A percentile compares a stretch with the other conserved stretches of the same genome.
These are phyloP conservation scores for Pontederia crassipes DNA, from an alignment of 176 grass and related monocot genomes.

Conservation along the genomic window DNA sequence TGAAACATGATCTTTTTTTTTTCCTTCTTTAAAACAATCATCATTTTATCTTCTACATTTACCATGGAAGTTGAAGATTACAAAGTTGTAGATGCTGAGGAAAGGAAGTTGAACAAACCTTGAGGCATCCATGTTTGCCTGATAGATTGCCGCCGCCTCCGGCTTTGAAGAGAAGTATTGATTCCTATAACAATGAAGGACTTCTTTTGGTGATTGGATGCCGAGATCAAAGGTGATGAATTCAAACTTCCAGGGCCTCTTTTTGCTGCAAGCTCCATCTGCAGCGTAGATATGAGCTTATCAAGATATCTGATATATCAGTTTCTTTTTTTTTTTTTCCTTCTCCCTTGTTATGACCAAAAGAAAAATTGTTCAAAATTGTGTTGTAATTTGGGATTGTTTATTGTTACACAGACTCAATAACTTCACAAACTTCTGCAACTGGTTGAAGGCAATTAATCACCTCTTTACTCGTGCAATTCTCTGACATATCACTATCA, in stretches of 20 bases:
- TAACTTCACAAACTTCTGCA: no score
- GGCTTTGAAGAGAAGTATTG: conserved; percentile 79
- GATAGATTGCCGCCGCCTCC: conserved; percentile 47
- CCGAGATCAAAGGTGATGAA: neutral
- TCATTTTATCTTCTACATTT: no score
- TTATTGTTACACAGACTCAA: no score
- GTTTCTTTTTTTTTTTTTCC: no score
- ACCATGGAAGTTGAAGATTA: neutral
- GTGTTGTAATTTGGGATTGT: no score
- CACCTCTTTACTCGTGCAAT: no score
- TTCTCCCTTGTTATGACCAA: no score
- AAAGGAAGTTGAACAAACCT: conserved; percentile 11
- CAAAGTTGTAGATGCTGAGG: neutral
- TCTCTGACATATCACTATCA: no score
- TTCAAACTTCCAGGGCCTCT: neutral
- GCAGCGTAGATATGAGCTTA: neutral
- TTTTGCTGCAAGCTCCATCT: conserved; percentile 1
- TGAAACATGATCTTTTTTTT: no score
- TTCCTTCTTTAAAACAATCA: no score
- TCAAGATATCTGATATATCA: neutral
- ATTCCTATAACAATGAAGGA: conserved; percentile 54
- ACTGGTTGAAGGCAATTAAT: no score
- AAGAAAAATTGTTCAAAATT: no score
- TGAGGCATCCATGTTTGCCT: conserved; percentile 62
- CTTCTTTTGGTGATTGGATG: conserved; percentile 8